phyloP scores from a whole-genome alignment of 1,284 basidiomycete species.

The Binderoboletus segoi region DNA sequence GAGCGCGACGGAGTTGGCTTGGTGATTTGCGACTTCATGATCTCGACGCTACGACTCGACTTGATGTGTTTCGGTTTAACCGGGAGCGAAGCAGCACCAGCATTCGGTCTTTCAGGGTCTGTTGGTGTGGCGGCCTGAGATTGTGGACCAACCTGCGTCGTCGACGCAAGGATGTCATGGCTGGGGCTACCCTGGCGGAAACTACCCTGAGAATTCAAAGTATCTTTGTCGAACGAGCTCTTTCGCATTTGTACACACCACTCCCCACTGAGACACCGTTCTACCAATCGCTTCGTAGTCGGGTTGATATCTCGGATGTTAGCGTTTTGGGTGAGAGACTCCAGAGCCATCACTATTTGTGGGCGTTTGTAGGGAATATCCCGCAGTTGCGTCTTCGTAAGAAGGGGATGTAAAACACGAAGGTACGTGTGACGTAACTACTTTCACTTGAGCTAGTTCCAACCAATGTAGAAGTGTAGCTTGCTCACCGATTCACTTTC shows the following conservation, averaged over 20 bases:
- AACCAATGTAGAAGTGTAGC: neutral
- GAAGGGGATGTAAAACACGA: slow-evolving; percentile 91
- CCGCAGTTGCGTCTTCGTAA: slow-evolving; percentile 93
- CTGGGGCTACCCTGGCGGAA: slow-evolving; percentile 43
- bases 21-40: slow-evolving; percentile 33
- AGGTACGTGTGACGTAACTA: slow-evolving; percentile 97
- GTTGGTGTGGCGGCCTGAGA: slow-evolving; percentile 29
- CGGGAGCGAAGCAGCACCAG: slow-evolving; percentile 17
- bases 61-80: slow-evolving; percentile 50
- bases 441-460: neutral
- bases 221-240: slow-evolving; percentile 33
- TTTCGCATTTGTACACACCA: slow-evolving; percentile 79
- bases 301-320: slow-evolving; percentile 81
- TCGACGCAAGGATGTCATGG: slow-evolving; percentile 44
- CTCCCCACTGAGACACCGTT: slow-evolving; percentile 83
- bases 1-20: slow-evolving; percentile 35
- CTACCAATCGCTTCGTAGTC: slow-evolving; percentile 91
- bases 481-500: slow-evolving; percentile 85
- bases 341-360: slow-evolving; percentile 85
- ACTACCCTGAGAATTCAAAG: slow-evolving; percentile 30
- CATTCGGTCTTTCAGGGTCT: slow-evolving; percentile 35
- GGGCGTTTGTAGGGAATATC: slow-evolving; percentile 87
- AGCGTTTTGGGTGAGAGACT: slow-evolving; percentile 74
- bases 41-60: slow-evolving; percentile 65
- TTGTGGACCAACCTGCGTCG: slow-evolving; percentile 27